phyloP scores from a whole-genome alignment of 2,329 filamentous ascomycete species.

The Clathrospora elynae region DNA sequence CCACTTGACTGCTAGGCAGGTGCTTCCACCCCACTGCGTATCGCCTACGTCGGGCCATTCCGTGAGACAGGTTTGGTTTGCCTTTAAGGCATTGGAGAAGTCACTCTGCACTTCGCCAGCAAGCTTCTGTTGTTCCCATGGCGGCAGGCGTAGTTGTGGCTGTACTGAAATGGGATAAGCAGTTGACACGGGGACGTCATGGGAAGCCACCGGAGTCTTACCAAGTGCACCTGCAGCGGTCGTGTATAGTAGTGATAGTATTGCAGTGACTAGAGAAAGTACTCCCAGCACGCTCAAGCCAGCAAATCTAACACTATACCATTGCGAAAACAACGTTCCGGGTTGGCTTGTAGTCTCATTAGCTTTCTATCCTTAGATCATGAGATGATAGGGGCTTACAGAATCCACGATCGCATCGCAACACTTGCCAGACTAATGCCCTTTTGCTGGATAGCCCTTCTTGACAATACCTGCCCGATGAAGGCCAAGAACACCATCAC shows the following conservation, averaged over 20 bases:
- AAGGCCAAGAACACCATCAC: conserved; percentile 74
- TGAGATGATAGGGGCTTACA: conserved; percentile 2
- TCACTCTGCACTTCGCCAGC: conserved; percentile 8
- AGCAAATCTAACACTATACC: conserved; percentile 64
- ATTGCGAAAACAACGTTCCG: conserved; percentile 71
- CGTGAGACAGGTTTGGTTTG: conserved; percentile 4
- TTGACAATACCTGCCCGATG: conserved; percentile 67
- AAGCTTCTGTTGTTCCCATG: conserved; percentile 6
- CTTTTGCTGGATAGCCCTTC: conserved; percentile 9
- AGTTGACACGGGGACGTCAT: not conserved
- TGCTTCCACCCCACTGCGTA: conserved; percentile 6
- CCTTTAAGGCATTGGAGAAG: conserved; percentile 6
- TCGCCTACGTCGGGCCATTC: conserved; percentile 14
- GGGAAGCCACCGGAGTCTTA: not conserved
- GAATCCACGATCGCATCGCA: conserved; percentile 13
- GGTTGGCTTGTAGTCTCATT: conserved; percentile 49
- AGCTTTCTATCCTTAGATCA: not conserved
- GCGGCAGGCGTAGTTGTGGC: conserved; percentile 10
- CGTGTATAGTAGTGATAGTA: conserved; percentile 9
- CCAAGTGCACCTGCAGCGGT: conserved; percentile 14
- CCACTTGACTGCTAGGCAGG: conserved; percentile 13
- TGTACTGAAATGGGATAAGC: conserved; percentile 7
- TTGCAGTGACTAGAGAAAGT: conserved; percentile 55
- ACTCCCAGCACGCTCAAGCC: conserved; percentile 65
- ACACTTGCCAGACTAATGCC: conserved; percentile 10